These are phyloP conservation scores for Penicillium cataractarum DNA, from an alignment of 495 filamentous ascomycete genomes.

Conservation along the genomic window DNA sequence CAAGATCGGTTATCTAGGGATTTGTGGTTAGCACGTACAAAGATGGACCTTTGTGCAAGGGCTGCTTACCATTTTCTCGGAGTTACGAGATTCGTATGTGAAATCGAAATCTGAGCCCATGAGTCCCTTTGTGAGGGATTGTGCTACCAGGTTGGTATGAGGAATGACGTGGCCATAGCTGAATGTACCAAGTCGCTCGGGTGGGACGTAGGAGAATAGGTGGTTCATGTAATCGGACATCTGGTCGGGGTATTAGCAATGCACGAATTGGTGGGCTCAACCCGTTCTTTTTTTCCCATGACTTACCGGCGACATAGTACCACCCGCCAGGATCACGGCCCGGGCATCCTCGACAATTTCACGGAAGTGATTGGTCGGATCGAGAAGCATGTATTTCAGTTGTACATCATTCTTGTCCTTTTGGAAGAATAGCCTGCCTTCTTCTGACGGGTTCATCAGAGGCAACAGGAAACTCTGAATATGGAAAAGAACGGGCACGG, in stretches of 20 bases:
- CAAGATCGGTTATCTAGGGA: constrained; percentile 75
- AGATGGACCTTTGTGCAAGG: not conserved
- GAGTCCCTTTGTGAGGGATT: constrained; percentile 59
- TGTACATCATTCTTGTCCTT: constrained; percentile 59
- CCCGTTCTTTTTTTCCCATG: not conserved
- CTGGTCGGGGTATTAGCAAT: constrained; percentile 30
- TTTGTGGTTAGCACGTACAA: not conserved
- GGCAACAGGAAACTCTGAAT: constrained; percentile 81
- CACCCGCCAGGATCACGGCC: constrained; percentile 89
- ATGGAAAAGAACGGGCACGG: constrained; percentile 77
- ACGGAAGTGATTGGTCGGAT: constrained; percentile 88
- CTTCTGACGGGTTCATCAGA: constrained; percentile 83
- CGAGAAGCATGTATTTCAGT: constrained; percentile 88
- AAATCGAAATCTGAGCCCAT: constrained; percentile 76
- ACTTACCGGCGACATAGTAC: constrained; percentile 89
- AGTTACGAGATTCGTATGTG: constrained; percentile 74
- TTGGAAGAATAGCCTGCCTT: constrained; percentile 84
- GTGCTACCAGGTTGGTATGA: constrained; percentile 74
- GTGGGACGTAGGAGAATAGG: constrained; percentile 76
- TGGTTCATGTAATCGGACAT: constrained; percentile 87
- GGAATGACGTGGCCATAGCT: constrained; percentile 97
- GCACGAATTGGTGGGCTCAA: not conserved
- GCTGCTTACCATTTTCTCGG: constrained; percentile 52
- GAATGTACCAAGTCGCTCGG: constrained; percentile 70
- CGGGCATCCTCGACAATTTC: constrained; percentile 84